phyloP scores from a whole-genome alignment of 2,329 filamentous ascomycete species.

The Neonectria sp. region DNA sequence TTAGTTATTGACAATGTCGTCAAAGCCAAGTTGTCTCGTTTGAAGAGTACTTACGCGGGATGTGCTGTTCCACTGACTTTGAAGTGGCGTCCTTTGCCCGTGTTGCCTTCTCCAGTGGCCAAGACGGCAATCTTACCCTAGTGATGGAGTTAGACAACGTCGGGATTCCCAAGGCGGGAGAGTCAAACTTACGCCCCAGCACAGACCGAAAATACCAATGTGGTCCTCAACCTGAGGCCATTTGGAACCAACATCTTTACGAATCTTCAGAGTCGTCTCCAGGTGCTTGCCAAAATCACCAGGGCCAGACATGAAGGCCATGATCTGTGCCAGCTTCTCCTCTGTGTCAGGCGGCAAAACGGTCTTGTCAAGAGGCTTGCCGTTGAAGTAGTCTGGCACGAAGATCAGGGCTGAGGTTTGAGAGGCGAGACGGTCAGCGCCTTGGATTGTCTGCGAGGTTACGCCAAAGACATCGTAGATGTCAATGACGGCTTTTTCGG shows the following conservation, averaged over 20 bases:
- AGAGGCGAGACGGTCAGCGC: conserved; percentile 62
- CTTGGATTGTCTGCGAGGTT: conserved; percentile 62
- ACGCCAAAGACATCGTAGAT: conserved; percentile 66
- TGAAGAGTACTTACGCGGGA: conserved; percentile 43
- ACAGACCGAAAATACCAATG: conserved; percentile 62
- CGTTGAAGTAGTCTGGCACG: no score
- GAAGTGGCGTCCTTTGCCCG: conserved; percentile 54
- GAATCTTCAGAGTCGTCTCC: conserved; percentile 33
- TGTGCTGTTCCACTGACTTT: conserved; percentile 52
- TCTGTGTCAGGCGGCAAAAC: conserved; percentile 60
- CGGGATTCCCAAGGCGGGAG: no score
- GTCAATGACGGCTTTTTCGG: conserved; percentile 57
- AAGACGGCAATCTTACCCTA: conserved; percentile 57
- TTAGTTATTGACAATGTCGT: no score
- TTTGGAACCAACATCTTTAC: conserved; percentile 48
- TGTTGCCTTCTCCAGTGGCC: conserved; percentile 54
- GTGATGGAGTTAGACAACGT: no score
- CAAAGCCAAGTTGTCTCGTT: not conserved
- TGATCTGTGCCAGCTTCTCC: conserved; percentile 56
- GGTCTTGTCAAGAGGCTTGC: no score
- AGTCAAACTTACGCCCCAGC: conserved; percentile 57
- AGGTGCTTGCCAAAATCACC: no score
- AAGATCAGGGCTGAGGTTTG: conserved; percentile 49
- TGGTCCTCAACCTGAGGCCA: conserved; percentile 57
- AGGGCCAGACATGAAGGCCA: no score